Evolutionary conservation across 2,329 filamentous ascomycete genomes (phyloP).

Genomic region (Zopfia rhizophila): DNA sequence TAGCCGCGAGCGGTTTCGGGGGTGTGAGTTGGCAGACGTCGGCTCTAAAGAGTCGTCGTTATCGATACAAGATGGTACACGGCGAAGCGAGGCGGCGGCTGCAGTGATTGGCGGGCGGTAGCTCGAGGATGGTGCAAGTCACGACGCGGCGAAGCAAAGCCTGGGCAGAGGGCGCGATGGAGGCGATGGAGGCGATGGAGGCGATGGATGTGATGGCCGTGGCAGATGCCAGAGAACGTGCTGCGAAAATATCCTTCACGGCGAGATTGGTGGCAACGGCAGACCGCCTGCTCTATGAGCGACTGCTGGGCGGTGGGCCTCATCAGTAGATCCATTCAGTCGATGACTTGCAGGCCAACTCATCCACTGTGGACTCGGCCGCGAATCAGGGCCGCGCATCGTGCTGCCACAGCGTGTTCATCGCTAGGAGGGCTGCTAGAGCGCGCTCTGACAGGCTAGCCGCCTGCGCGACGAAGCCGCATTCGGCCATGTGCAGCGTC

Average conservation of each 20-base stretch:
- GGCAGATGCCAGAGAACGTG: conserved; percentile 2
- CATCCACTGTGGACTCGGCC: conserved; percentile 17
- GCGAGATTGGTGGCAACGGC: conserved; percentile 22
- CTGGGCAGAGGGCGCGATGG: conserved; percentile 4
- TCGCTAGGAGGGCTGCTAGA: neutral
- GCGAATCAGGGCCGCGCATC: conserved; percentile 14
- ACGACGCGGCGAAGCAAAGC: neutral
- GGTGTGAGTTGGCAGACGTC: conserved; percentile 34
- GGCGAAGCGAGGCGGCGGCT: conserved; percentile 8
- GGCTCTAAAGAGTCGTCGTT: conserved; percentile 13
- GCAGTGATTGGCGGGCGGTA: conserved; percentile 21
- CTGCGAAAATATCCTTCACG: conserved; percentile 2
- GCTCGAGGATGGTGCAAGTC: conserved; percentile 13
- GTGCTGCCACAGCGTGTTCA: conserved; percentile 8
- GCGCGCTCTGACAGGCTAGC: conserved; percentile 10
- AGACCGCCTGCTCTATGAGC: conserved; percentile 14
- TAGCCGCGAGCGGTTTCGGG: conserved; percentile 3
- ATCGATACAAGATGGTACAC: conserved; percentile 17
- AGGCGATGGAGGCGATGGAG: neutral
- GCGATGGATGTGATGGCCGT: conserved; percentile 3
- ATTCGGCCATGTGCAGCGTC: conserved; percentile 17
- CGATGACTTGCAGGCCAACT: conserved; percentile 24
- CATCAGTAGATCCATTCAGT: conserved; percentile 8
- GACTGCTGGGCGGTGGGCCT: conserved; percentile 9
- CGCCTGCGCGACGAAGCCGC: conserved; percentile 8